Conservation (phyloP, 257 asterid species). For the Solanum pinnatisectum region DNA sequence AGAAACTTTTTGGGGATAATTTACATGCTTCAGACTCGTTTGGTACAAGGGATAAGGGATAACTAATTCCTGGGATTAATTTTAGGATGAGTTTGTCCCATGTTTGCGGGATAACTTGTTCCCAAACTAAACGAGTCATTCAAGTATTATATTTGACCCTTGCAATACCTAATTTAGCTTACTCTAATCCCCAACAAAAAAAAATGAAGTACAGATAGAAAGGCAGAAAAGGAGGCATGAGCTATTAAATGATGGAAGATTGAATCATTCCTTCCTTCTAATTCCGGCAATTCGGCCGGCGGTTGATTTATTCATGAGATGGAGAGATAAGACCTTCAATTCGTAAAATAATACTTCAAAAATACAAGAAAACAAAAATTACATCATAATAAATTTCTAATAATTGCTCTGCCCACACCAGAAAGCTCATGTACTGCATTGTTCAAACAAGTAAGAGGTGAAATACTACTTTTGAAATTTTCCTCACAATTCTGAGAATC, state of each 20-base stretch:
- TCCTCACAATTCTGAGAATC: constrained; percentile 13
- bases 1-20: neutral
- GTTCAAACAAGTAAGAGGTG: constrained; percentile 8
- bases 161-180: neutral
- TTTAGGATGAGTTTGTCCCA: neutral
- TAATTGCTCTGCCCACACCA: constrained; percentile 27
- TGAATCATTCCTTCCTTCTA: neutral
- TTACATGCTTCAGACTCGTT: neutral
- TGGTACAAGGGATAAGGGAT: neutral
- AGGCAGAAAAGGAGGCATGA: neutral
- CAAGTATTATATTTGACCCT: neutral
- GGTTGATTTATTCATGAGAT: neutral
- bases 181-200: neutral
- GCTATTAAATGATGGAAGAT: neutral
- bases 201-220: neutral
- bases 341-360: neutral
- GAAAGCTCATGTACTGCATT: constrained; percentile 30
- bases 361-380: neutral
- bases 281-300: neutral
- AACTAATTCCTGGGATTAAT: too few species aligned
- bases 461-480: neutral
- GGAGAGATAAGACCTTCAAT: neutral
- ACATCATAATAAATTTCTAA: constrained; percentile 21
- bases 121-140: neutral
- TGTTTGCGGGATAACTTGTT: neutral